A percentile compares a stretch with the other conserved stretches of the same genome.
These are phyloP conservation scores for Annona cherimola DNA, from an alignment of 164 flowering plant species.

Conservation along the genomic window DNA sequence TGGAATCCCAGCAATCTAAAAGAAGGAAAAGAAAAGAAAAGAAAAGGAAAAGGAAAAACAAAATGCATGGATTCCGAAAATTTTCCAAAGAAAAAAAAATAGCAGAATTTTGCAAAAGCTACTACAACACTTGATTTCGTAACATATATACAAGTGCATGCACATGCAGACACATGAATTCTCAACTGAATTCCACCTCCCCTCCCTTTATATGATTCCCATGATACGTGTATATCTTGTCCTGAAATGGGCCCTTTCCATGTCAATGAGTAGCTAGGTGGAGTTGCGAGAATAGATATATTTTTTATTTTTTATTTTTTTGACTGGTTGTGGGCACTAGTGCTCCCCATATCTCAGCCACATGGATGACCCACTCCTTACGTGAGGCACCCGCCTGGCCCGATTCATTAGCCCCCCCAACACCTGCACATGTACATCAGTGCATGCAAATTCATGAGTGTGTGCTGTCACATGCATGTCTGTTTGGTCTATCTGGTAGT, in stretches of 20 bases:
- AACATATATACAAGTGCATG: background rate
- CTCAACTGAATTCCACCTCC: slow-evolving; percentile 5
- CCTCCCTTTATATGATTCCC: slow-evolving; percentile 13
- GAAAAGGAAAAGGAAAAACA: slow-evolving; percentile 29
- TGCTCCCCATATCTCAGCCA: slow-evolving; percentile 8
- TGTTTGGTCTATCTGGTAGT: no score
- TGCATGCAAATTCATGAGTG: background rate
- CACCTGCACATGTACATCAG: background rate
- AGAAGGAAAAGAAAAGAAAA: slow-evolving; percentile 26
- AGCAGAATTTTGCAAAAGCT: slow-evolving; percentile 11
- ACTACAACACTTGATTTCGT: slow-evolving; percentile 8
- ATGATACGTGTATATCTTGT: background rate
- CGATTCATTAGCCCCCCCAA: background rate
- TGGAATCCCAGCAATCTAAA: slow-evolving; percentile 34
- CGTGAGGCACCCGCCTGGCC: slow-evolving; percentile 2
- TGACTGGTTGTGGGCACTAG: slow-evolving; percentile 3
- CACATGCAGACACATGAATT: slow-evolving; percentile 2
- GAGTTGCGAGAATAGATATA: background rate
- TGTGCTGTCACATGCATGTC: background rate
- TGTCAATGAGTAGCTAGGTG: background rate
- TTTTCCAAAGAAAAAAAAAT: background rate
- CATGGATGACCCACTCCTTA: slow-evolving; percentile 9
- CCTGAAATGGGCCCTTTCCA: background rate
- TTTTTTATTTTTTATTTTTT: background rate
- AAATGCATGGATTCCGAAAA: slow-evolving; percentile 34